Base-by-base conservation (phyloP, 768 basidiomycete genomes). In the Pisolithus microcarpus region DNA sequence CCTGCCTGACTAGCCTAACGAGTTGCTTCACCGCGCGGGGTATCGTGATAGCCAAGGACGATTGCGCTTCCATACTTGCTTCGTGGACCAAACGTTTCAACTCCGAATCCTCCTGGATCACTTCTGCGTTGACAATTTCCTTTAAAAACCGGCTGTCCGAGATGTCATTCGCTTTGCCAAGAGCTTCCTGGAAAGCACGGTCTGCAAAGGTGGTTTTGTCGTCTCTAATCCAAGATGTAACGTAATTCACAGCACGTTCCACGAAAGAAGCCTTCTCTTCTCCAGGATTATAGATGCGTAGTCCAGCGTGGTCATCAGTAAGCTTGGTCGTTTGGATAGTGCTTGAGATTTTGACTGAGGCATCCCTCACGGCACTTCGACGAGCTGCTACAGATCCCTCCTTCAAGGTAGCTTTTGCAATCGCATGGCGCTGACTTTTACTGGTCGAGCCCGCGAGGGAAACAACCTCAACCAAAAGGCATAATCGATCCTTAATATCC, bases 131-230 rank as follows among this genome's bases (percentile, higher is more conserved):
- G 1, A 31, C 39, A 13, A 65, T 15, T 1, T 52, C 31, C 0
- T 42, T 40, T 24, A 66, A 46, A 23, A 65, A 58, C 5, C 50
- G 51, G 26, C 18, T 26, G 15, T 65, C 63, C 0, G 51, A 13
- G 2, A 56, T 42, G 4, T 40, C 13, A 19, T 16, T 19, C 18
- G 43, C 47, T 3, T 28, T 45, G 1, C 6, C 15, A 5, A 30
- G 39, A 13, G 60, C 53, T 0, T n/a, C 38, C 15, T 7, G 47
- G 23, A 62, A 1, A 16, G 50, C 49, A 11, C n/a, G n/a, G 2
- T 60, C 46, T n/a, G 57, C 7, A 9, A 19, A 4, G 24, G 16
- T 38, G 0, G 26, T 30, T 2, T 55, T 36, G 5, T 26, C 40
- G 2, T 26, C 43, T 5, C 26, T 7, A 4, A 30, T 30, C 30